A percentile compares a stretch with the other conserved stretches of the same genome.
Evolutionary conservation across 768 basidiomycete species (phyloP).

Genomic region (Russula sp.): DNA sequence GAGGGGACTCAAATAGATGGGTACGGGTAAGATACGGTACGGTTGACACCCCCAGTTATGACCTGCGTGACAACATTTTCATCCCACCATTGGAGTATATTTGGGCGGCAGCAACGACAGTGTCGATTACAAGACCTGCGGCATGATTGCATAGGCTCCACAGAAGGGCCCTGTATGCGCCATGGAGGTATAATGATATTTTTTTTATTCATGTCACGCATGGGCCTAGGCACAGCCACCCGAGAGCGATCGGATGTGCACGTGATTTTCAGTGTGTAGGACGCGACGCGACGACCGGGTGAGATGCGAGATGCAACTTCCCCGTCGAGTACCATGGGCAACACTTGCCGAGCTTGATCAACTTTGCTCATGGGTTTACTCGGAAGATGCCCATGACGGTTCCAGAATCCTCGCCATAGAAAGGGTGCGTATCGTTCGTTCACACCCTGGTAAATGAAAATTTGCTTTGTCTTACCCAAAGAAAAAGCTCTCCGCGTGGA

Average conservation of each 20-base stretch:
- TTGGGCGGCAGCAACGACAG: too few relatives aligned
- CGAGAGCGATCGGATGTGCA: background rate
- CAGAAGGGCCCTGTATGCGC: too few relatives aligned
- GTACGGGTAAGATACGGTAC: too few relatives aligned
- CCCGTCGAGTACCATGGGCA: slow-evolving; percentile 78
- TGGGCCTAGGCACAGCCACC: too few relatives aligned
- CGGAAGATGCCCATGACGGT: slow-evolving; percentile 54
- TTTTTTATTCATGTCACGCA: too few relatives aligned
- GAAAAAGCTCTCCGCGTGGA: slow-evolving; percentile 72
- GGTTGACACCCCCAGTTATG: too few relatives aligned
- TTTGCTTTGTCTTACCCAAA: background rate
- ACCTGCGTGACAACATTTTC: too few relatives aligned
- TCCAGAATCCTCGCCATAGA: slow-evolving; percentile 54
- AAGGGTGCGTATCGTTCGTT: slow-evolving; percentile 41
- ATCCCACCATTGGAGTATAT: too few relatives aligned
- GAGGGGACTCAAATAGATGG: too few relatives aligned
- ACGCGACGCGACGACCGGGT: background rate
- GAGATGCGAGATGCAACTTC: slow-evolving; percentile 35
- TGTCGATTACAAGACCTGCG: too few relatives aligned
- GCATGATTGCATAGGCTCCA: too few relatives aligned
- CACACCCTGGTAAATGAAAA: background rate
- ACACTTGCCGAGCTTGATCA: slow-evolving; percentile 64
- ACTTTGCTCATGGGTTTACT: slow-evolving; percentile 69
- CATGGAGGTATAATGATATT: too few relatives aligned
- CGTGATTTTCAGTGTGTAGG: background rate